Evolutionary conservation across 2,329 filamentous ascomycete species (phyloP), one percentile per base, ranked within the genome.

Genomic region (Cladosporium halotolerans): DNA sequence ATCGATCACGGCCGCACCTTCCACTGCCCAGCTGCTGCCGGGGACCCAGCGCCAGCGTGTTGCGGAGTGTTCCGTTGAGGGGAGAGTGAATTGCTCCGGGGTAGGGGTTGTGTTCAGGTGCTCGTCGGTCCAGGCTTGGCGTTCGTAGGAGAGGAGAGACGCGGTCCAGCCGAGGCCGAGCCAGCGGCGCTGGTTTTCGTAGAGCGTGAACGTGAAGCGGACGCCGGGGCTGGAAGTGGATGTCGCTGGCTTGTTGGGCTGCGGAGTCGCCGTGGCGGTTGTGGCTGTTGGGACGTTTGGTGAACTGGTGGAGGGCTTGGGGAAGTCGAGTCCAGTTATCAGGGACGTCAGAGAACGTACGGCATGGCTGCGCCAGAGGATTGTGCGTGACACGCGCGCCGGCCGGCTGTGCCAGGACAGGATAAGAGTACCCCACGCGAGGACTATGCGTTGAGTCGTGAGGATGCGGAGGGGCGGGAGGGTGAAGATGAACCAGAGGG

Each of bases 101-200:
- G 84, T 72, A 0, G 89, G 84, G 3, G 89, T 86, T 0, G 84
- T 67, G 57, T 96, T 96, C 52, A 95, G 81, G 67, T 96, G 90
- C 70, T 99, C 93, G 68, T 99, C 93, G 0, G 93, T 96, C 92
- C 93, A 99, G 0, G 91, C 79, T 1, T 86, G 80, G 40, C 93
- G 80, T 68, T 99, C 93, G 64, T 96, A 95, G 0, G 90, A 84
- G 60, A 99, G 89, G 57, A 99, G 76, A 38, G 85, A 95, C 2
- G 86, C 86, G 0, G 93, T 97, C 91, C 93, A 99, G 0, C 93
- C 93, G 10, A 99, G 79, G 1, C 91, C 92, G 3, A 99, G 75
- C 93, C 93, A 99, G 49, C 93, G 82, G 40, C 93, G 82, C 70
- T 99, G 93, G 63, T 99, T 99, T 69, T 99, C 93, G 65, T 91